Evolutionary conservation across 2,329 filamentous ascomycete genomes (phyloP).

Genomic region (Trichophyton benhamiae): DNA sequence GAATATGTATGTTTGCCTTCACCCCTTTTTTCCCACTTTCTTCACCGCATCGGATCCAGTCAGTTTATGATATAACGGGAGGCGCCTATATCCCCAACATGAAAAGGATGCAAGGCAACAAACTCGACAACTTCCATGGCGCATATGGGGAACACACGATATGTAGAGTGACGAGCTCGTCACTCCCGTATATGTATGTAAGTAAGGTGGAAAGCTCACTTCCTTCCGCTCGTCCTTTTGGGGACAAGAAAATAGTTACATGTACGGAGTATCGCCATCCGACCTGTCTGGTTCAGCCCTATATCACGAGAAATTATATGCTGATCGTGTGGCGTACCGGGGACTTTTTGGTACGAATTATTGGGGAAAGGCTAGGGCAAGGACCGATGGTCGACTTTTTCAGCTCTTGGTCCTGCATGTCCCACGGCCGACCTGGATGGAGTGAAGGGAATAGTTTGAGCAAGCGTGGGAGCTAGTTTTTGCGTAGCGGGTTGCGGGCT

Average conservation of each 20-base stretch:
- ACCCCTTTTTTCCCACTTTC: neutral
- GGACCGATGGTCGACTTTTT: neutral
- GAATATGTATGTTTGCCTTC: no score
- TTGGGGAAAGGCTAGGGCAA: neutral
- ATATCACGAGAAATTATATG: constrained; percentile 3
- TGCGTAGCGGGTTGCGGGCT: neutral
- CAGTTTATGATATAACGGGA: neutral
- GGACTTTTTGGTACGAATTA: neutral
- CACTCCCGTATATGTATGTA: neutral
- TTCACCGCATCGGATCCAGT: neutral
- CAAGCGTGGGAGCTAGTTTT: neutral
- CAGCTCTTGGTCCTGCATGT: neutral
- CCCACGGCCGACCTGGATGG: neutral
- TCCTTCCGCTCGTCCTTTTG: neutral
- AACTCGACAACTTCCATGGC: neutral
- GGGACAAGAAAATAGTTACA: neutral
- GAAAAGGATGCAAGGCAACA: neutral
- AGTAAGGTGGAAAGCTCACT: neutral
- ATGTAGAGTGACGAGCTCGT: neutral
- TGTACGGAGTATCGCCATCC: neutral
- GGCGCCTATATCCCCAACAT: neutral
- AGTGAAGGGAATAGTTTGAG: neutral
- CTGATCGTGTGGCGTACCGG: neutral
- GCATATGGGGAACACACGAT: neutral
- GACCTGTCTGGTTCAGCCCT: neutral